These are phyloP conservation scores for Tulasnella sp. DNA, from an alignment of 768 basidiomycete genomes.

Conservation along the genomic window DNA sequence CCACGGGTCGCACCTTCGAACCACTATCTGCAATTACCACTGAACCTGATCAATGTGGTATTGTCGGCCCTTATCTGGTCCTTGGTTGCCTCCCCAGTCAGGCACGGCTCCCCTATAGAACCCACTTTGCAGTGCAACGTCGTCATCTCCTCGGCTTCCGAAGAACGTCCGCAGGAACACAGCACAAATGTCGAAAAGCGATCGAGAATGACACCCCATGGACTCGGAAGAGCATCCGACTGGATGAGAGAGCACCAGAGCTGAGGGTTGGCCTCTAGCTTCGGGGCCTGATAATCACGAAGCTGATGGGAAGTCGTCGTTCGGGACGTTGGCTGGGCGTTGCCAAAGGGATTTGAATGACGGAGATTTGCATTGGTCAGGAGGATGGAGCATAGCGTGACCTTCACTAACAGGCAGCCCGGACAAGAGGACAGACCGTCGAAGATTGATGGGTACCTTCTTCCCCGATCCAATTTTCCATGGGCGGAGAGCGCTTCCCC, in stretches of 20 bases:
- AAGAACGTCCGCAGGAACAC: not conserved
- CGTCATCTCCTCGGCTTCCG: constrained; percentile 2
- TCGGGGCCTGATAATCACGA: not conserved
- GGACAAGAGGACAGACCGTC: not conserved
- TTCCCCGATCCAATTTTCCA: not conserved
- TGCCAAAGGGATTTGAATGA: not conserved
- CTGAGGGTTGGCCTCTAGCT: not conserved
- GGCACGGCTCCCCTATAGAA: not conserved
- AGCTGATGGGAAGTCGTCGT: not conserved
- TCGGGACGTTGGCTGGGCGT: not conserved
- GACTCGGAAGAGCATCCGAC: not conserved
- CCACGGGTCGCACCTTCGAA: not conserved
- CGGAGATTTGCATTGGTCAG: not conserved
- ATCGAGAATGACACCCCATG: not conserved
- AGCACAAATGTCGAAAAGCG: not conserved
- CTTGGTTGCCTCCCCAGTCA: not conserved
- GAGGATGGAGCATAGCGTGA: not conserved
- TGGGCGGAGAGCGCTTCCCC: too few species aligned
- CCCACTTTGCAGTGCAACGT: not conserved
- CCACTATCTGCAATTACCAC: not conserved
- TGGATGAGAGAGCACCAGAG: not conserved
- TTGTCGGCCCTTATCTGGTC: not conserved
- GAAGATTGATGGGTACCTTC: not conserved
- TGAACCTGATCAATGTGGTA: not conserved
- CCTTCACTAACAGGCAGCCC: not conserved